phyloP scores from a whole-genome alignment of 1,139 yeast species.

The Pichia sp. region DNA sequence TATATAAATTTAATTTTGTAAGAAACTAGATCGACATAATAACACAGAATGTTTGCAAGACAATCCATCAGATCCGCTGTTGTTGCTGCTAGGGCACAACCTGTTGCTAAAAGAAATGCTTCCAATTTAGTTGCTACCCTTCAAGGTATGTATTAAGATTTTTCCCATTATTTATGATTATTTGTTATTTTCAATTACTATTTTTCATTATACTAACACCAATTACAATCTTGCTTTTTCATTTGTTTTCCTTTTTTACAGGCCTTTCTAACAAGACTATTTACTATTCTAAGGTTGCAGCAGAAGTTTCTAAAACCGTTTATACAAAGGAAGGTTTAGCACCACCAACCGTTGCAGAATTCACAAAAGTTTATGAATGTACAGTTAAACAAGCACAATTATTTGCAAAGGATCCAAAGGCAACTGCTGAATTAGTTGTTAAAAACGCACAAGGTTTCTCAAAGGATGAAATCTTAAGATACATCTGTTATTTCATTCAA shows the following conservation, averaged over 20 bases:
- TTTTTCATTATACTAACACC: slow-evolving; percentile 1
- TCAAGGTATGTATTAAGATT: slow-evolving; percentile 21
- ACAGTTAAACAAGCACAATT: slow-evolving; percentile 37
- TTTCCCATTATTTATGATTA: neutral
- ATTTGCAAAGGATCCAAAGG: slow-evolving; percentile 40
- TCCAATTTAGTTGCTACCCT: slow-evolving; percentile 20
- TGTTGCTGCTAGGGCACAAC: slow-evolving; percentile 22
- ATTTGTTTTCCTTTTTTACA: slow-evolving; percentile 1
- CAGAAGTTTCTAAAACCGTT: slow-evolving; percentile 83
- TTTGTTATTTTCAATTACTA: neutral
- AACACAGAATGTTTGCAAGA: slow-evolving; percentile 28
- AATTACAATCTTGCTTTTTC: neutral
- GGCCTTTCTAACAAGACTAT: slow-evolving; percentile 42
- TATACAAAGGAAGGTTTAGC: slow-evolving; percentile 89
- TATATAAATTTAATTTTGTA: neutral
- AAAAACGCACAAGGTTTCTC: slow-evolving; percentile 41
- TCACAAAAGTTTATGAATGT: slow-evolving; percentile 67
- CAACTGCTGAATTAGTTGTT: slow-evolving; percentile 30
- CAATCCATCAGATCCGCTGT: slow-evolving; percentile 26
- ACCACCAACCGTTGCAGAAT: slow-evolving; percentile 77
- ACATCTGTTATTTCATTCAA: slow-evolving; percentile 74
- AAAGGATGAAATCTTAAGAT: slow-evolving; percentile 58
- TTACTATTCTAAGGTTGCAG: slow-evolving; percentile 88
- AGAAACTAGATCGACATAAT: neutral
- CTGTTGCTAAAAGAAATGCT: slow-evolving; percentile 23